A percentile compares a stretch with the other conserved stretches of the same genome.
These are phyloP conservation scores for Xylaria sp. DNA, from an alignment of 2,329 filamentous ascomycete species.

Conservation along the genomic window DNA sequence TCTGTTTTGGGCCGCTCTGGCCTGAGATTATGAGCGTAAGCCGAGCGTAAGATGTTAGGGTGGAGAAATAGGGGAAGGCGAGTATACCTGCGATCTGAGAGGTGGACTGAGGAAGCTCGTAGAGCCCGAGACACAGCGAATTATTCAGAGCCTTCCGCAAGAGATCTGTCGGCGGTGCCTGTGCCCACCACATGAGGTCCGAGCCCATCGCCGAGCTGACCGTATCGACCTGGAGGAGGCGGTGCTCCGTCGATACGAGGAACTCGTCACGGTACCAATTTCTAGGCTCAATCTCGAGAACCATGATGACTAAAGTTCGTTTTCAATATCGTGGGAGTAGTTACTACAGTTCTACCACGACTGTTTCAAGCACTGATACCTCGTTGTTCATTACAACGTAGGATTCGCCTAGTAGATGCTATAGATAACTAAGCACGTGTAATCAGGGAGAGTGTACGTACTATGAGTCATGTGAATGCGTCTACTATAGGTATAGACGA, in stretches of 20 bases:
- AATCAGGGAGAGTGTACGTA: not conserved
- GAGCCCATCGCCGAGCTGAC: conserved; percentile 66
- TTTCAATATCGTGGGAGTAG: not conserved
- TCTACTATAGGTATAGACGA: not conserved
- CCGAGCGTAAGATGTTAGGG: not conserved
- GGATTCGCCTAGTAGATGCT: not conserved
- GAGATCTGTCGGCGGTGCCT: conserved; percentile 57
- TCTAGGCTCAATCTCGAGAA: conserved; percentile 42
- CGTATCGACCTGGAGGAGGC: conserved; percentile 62
- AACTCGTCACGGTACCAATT: conserved; percentile 65
- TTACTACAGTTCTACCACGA: not conserved
- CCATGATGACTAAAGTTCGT: conserved; percentile 33
- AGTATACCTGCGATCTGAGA: conserved; percentile 48
- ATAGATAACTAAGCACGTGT: not conserved
- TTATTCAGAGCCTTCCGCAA: conserved; percentile 64
- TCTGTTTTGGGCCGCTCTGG: conserved; percentile 42
- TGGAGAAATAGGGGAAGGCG: not conserved
- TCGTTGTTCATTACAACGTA: not conserved
- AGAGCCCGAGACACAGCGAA: conserved; percentile 70
- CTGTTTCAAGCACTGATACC: not conserved
- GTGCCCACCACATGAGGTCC: conserved; percentile 70
- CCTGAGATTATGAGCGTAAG: conserved; percentile 34
- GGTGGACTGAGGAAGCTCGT: conserved; percentile 51
- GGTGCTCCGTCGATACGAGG: conserved; percentile 69
- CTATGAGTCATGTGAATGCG: conserved; percentile 21